Base-by-base conservation (phyloP, 495 filamentous ascomycete species). In the Talaromyces adpressus region DNA sequence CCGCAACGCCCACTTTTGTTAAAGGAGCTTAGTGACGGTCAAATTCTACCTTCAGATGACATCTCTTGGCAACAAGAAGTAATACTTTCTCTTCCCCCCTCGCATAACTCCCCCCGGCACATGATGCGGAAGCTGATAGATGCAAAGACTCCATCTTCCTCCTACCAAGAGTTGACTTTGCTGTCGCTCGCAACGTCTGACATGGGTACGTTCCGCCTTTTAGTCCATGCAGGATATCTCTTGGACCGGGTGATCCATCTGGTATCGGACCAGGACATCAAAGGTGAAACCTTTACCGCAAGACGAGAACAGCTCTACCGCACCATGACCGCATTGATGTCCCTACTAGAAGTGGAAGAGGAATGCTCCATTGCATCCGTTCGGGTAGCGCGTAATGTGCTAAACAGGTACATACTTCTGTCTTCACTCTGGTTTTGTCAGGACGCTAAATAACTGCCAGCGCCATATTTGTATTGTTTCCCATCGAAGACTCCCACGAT, bases 141-240 rank as follows among this genome's bases (percentile, higher is more conserved):
- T 41, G 36, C 36, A 41, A 41, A 41, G 36, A 16, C 14, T 41
- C 36, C 36, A 14, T 61, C 61, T 16, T 58, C 61, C 9, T 18
- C 52, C n/a, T 9, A 54, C 23, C 9, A 51, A 20, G 11, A 49
- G 11, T 47, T 66, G 18, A 66, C 62, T 16, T 20, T 66, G 47
- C 30, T 66, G 29, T 63, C 61, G 22, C 65, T 62, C 0, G 62
- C 62, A 7, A 66, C 32, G 11, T 66, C 65, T 39, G 59, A 63
- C 27, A 66, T 66, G 65, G 60, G 65, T 7, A 64, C 49, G 11
- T 66, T 66, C 29, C 62, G 62, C 11, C 65, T 64, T 23, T 56
- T 66, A 12, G 65, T 64, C 4, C 65, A 66, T 60, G 65, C 65
- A 3, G 45, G 61, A 52, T 66, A 64, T 54, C 62, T 66, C 16